Conservation (phyloP, 2,329 filamentous ascomycete genomes). For the Fusarium sacchari region DNA sequence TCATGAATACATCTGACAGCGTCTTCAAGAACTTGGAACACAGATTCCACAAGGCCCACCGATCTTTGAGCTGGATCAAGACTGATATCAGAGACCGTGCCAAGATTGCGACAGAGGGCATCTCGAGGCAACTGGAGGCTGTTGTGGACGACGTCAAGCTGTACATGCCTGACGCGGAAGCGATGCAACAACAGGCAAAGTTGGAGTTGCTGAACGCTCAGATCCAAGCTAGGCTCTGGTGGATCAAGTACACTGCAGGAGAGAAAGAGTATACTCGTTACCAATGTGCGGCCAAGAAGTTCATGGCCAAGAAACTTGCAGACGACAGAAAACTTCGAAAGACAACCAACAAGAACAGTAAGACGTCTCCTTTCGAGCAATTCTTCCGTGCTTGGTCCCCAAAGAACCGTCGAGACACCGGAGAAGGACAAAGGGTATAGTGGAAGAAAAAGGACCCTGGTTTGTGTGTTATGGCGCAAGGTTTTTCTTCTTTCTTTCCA, state of each 20-base stretch:
- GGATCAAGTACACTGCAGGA: constrained; percentile 64
- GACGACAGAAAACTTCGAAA: constrained; percentile 46
- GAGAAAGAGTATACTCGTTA: constrained; percentile 59
- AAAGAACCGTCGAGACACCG: constrained; percentile 26
- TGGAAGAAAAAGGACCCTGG: constrained; percentile 7
- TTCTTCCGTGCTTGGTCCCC: constrained; percentile 33
- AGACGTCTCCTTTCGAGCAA: constrained; percentile 23
- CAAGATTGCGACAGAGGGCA: constrained; percentile 22
- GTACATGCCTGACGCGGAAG: constrained; percentile 34
- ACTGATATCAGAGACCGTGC: constrained; percentile 29
- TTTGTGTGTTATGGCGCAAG: constrained; percentile 24
- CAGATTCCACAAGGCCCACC: constrained; percentile 37
- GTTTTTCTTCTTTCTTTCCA: constrained; percentile 5
- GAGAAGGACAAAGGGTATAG: constrained; percentile 21
- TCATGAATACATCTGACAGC: constrained; percentile 45
- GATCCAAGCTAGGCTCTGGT: constrained; percentile 65
- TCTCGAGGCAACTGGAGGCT: constrained; percentile 30
- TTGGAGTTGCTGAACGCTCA: constrained; percentile 63
- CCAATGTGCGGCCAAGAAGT: constrained; percentile 57
- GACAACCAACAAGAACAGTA: constrained; percentile 33
- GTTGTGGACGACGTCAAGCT: constrained; percentile 32
- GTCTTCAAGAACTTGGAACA: constrained; percentile 38
- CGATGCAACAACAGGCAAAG: constrained; percentile 54
- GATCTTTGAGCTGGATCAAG: constrained; percentile 37
- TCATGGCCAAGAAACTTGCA: constrained; percentile 51